Conservation (phyloP, 78 protist genomes). For the Guillardia theta region DNA sequence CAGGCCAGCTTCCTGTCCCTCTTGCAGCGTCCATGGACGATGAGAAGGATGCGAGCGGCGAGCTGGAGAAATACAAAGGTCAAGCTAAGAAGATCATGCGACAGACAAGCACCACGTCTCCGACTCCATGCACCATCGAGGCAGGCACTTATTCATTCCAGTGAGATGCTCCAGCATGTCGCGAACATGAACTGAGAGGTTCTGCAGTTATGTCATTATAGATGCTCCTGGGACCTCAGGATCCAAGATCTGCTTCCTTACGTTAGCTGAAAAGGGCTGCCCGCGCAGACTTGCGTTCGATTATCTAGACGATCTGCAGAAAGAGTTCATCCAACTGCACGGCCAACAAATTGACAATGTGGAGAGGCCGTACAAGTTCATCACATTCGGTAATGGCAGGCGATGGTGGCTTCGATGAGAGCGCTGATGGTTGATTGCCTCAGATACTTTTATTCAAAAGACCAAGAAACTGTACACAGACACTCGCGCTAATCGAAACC, state of each 20-base stretch:
- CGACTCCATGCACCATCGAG: not conserved
- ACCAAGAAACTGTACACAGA: slow-evolving; percentile 8
- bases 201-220: not conserved
- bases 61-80: not conserved
- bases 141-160: slow-evolving; percentile 30
- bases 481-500: slow-evolving; percentile 39
- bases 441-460: slow-evolving; percentile 31
- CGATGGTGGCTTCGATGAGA: not conserved
- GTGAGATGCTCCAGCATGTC: not conserved
- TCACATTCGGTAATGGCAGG: not conserved
- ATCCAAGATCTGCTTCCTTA: not conserved
- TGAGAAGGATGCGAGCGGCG: not conserved
- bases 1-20: not conserved
- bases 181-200: not conserved
- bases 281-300: slow-evolving; percentile 2
- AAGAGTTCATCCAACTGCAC: slow-evolving; percentile 1
- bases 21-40: slow-evolving; percentile 33
- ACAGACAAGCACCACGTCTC: slow-evolving; percentile 8
- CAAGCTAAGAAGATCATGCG: slow-evolving; percentile 38
- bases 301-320: slow-evolving; percentile 30
- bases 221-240: slow-evolving; percentile 12
- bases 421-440: not conserved
- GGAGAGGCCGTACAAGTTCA: slow-evolving; percentile 33
- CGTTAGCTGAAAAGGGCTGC: slow-evolving; percentile 8
- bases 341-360: slow-evolving; percentile 16